Conservation (phyloP, 208 protist genomes). For the Lotmaria passim region DNA sequence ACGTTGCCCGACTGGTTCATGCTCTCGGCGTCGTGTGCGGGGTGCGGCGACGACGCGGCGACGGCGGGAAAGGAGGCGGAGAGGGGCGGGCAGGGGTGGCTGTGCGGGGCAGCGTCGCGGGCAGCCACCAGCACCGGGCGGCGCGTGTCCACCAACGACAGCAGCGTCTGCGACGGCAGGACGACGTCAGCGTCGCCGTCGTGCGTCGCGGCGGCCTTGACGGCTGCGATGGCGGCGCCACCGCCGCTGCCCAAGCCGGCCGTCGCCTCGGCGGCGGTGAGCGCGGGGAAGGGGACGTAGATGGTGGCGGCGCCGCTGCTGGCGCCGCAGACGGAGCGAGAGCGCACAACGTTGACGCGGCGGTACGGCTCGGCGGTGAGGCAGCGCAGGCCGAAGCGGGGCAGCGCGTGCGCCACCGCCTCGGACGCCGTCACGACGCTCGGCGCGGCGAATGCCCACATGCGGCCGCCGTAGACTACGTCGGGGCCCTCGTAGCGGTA, state of each 20-base stretch:
- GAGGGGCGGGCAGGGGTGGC: background rate
- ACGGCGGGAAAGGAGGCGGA: background rate
- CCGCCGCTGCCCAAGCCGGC: conserved; percentile 1
- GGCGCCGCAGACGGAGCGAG: conserved; percentile 13
- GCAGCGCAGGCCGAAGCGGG: conserved; percentile 23
- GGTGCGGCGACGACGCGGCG: background rate
- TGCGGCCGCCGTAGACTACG: conserved; percentile 60
- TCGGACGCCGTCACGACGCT: conserved; percentile 61
- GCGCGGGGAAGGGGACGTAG: conserved; percentile 17
- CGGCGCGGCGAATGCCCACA: conserved; percentile 79
- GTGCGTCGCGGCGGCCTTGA: background rate
- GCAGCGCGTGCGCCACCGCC: conserved; percentile 7
- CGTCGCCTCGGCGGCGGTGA: conserved; percentile 3
- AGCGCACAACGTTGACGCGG: conserved; percentile 22
- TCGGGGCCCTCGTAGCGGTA: conserved; percentile 76
- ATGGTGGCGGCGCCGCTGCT: conserved; percentile 15
- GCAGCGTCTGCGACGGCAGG: conserved; percentile 22
- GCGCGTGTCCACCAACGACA: conserved; percentile 25
- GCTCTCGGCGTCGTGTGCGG: background rate
- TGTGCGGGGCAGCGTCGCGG: background rate
- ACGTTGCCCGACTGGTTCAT: background rate
- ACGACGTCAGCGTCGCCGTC: background rate
- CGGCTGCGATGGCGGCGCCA: too few species aligned
- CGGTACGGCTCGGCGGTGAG: conserved; percentile 5
- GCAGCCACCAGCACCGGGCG: conserved; percentile 17